Conservation (phyloP, 371 early-diverging fungal species). For the Furculomyces boomerangus region DNA sequence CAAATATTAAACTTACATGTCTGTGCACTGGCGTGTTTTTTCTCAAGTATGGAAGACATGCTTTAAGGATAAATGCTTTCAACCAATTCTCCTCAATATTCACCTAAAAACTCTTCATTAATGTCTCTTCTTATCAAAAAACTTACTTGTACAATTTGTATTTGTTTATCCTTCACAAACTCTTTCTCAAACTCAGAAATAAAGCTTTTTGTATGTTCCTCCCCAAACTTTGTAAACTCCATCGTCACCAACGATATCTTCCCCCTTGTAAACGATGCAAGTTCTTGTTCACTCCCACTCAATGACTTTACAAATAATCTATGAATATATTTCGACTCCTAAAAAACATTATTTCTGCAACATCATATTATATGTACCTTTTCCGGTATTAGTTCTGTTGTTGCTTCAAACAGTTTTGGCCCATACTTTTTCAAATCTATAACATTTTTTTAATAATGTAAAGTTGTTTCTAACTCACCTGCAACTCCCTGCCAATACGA, state of each 20-base stretch:
- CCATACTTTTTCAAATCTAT: slow-evolving; percentile 21
- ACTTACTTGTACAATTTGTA: slow-evolving; percentile 7
- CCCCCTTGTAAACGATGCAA: slow-evolving; percentile 9
- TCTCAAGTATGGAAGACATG: slow-evolving; percentile 16
- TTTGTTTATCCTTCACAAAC: slow-evolving; percentile 5
- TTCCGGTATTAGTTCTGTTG: slow-evolving; percentile 12
- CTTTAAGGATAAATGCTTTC: slow-evolving; percentile 18
- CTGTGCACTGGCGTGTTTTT: slow-evolving; percentile 9
- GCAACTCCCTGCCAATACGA: slow-evolving; percentile 23
- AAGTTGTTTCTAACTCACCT: not conserved
- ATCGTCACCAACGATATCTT: slow-evolving; percentile 16
- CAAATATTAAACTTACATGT: slow-evolving; percentile 1
- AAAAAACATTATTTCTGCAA: not conserved
- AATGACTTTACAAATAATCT: slow-evolving; percentile 16
- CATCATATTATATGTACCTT: not conserved
- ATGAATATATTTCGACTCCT: slow-evolving; percentile 14
- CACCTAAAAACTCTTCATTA: slow-evolving; percentile 3
- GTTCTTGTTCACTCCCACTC: slow-evolving; percentile 5
- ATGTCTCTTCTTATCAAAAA: not conserved
- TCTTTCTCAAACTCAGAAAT: slow-evolving; percentile 9
- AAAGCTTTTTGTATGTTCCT: slow-evolving; percentile 19
- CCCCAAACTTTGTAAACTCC: slow-evolving; percentile 23
- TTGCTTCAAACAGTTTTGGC: slow-evolving; percentile 21
- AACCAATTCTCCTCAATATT: slow-evolving; percentile 24
- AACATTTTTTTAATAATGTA: not conserved